Evolutionary conservation across 176 grass and related monocot species (phyloP).

Genomic region (Zoysia pacifica): DNA sequence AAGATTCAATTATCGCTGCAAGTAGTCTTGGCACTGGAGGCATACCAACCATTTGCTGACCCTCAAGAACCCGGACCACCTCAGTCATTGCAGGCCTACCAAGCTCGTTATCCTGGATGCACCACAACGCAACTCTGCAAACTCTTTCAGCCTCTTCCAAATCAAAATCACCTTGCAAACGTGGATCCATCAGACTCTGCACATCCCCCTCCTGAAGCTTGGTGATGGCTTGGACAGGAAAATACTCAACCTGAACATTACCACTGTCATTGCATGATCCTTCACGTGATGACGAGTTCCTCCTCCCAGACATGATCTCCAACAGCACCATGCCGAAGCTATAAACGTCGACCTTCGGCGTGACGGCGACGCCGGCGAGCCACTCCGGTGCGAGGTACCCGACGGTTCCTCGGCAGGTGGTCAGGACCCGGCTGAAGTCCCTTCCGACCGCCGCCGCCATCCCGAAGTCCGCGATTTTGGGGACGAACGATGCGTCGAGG

Average conservation of each 20-base stretch:
- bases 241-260: not conserved
- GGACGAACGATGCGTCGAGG: not conserved
- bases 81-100: constrained; percentile 46
- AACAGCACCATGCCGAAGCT: not conserved
- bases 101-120: not conserved
- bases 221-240: not conserved
- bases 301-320: not conserved
- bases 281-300: not conserved
- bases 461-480: not conserved
- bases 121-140: not conserved
- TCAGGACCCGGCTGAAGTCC: not conserved
- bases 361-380: not conserved
- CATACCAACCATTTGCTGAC: constrained; percentile 36
- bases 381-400: not conserved
- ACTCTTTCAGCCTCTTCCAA: not conserved
- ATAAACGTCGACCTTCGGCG: not conserved
- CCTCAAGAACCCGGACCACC: constrained; percentile 51
- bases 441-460: not conserved
- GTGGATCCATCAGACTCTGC: not conserved
- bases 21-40: constrained; percentile 46
- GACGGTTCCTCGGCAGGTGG: not conserved
- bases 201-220: not conserved
- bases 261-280: not conserved
- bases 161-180: not conserved
- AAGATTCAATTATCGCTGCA: too few relatives aligned